Percentiles rank a stretch among this genome's conserved stretches.
These are phyloP conservation scores for Solanum paucissectum DNA, from an alignment of 257 asterid genomes.

Conservation along the genomic window DNA sequence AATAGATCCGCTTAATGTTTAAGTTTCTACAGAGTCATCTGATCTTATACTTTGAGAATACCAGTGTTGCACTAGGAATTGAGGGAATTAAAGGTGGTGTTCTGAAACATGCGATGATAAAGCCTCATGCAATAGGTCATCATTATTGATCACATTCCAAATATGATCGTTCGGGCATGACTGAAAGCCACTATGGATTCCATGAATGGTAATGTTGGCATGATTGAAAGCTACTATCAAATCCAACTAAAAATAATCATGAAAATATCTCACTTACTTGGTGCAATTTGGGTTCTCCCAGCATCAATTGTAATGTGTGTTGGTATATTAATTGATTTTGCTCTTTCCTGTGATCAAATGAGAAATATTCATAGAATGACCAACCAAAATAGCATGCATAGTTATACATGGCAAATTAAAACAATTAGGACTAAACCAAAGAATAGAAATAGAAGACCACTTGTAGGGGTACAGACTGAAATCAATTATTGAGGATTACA, in stretches of 20 bases:
- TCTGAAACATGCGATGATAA: neutral
- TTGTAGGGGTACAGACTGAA: neutral
- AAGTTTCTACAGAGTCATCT: neutral
- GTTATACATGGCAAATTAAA: neutral
- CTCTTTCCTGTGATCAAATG: constrained; percentile 48
- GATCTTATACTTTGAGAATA: neutral
- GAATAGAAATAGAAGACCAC: neutral
- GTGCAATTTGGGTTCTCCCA: constrained; percentile 96
- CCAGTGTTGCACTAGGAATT: neutral
- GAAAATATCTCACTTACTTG: constrained; percentile 49
- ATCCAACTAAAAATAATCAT: neutral
- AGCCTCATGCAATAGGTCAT: neutral
- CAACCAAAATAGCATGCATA: neutral
- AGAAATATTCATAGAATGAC: neutral
- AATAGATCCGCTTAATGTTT: neutral
- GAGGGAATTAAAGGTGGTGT: neutral
- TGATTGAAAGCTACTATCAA: neutral
- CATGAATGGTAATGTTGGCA: neutral
- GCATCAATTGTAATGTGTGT: constrained; percentile 87
- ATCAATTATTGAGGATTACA: neutral
- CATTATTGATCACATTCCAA: neutral
- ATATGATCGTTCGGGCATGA: neutral
- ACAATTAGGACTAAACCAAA: neutral
- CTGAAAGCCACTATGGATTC: neutral
- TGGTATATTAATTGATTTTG: constrained; percentile 66